Evolutionary conservation across 768 basidiomycete genomes (phyloP).

Genomic region (Kondoa subrosea): DNA sequence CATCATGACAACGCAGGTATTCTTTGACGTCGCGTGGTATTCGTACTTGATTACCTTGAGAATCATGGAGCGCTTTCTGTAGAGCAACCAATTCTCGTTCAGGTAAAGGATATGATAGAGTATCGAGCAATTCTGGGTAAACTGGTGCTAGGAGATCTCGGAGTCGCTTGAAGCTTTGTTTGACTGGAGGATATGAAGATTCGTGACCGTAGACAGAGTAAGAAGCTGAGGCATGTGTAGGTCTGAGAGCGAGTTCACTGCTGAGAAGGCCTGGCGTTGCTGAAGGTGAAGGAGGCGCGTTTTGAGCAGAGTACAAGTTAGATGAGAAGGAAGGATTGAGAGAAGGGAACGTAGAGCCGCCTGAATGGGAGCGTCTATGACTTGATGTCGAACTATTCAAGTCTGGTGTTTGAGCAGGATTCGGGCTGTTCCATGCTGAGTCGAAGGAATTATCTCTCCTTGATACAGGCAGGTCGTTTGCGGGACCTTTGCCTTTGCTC

Average conservation of each 20-base stretch:
- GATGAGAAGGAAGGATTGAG: not conserved
- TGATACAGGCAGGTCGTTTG: not conserved
- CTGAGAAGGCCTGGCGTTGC: constrained; percentile 19
- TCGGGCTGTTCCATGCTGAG: not conserved
- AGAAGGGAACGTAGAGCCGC: not conserved
- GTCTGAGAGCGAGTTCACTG: not conserved
- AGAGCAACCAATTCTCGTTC: constrained; percentile 59
- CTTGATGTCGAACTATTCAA: no score
- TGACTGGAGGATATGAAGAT: constrained; percentile 53
- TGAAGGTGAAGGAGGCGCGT: constrained; percentile 34
- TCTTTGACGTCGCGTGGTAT: constrained; percentile 80
- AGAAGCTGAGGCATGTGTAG: not conserved
- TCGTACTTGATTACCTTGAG: constrained; percentile 20
- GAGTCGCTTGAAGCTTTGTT: constrained; percentile 66
- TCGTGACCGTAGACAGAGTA: not conserved
- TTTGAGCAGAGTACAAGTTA: constrained; percentile 25
- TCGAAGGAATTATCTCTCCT: not conserved
- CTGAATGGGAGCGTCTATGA: not conserved
- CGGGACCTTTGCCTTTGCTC: not conserved
- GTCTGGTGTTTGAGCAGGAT: not conserved
- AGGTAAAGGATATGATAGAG: constrained; percentile 77
- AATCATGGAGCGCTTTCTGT: constrained; percentile 52
- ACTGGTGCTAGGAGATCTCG: constrained; percentile 63
- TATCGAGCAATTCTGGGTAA: constrained; percentile 88
- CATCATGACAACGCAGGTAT: constrained; percentile 70